Conservation (phyloP, 106 monocot species). For the Dendrobium catenatum region DNA sequence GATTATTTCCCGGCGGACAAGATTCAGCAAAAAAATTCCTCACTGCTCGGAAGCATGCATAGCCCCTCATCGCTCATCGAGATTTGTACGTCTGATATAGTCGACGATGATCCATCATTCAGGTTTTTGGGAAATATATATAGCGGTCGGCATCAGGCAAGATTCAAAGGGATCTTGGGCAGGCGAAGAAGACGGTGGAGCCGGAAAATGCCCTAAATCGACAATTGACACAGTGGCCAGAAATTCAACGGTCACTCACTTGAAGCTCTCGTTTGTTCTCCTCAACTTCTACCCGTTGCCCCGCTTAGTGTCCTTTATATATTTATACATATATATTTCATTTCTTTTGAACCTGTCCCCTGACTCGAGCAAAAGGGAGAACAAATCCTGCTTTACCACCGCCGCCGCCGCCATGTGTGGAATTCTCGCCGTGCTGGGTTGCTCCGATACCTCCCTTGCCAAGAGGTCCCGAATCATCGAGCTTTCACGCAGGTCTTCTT, state of each 20-base stretch:
- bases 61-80: too few relatives aligned
- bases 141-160: too few relatives aligned
- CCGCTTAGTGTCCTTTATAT: background rate
- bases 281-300: background rate
- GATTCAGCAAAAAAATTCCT: too few relatives aligned
- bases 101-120: too few relatives aligned
- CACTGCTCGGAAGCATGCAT: too few relatives aligned
- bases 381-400: background rate
- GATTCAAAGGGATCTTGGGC: background rate
- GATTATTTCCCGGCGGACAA: too few relatives aligned
- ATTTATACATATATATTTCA: background rate
- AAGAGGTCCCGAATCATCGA: constrained; percentile 89
- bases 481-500: constrained; percentile 80
- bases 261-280: background rate
- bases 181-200: background rate
- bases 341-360: background rate
- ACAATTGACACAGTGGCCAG: background rate
- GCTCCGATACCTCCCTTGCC: constrained; percentile 62
- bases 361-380: background rate
- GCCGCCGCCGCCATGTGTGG: constrained; percentile 62
- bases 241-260: constrained; percentile 5
- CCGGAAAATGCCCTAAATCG: constrained; percentile 5
- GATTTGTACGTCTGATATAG: too few relatives aligned
- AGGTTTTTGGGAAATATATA: too few relatives aligned
- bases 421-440: constrained; percentile 93